Conservation (phyloP, 306 rosid species). For the Arachis hypogaea region DNA sequence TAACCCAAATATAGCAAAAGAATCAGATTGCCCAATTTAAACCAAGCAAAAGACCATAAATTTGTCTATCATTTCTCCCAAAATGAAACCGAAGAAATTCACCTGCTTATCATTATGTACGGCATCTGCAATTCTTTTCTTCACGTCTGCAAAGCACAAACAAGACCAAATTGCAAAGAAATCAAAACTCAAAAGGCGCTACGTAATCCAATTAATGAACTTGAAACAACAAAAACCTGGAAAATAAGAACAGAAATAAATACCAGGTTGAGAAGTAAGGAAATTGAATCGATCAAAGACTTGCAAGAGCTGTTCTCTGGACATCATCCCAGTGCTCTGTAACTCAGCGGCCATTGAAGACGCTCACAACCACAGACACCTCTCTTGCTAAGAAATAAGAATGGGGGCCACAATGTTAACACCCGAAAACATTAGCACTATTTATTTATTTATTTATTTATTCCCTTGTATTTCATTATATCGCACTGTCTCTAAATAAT, state of each 20-base stretch:
- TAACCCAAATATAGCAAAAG: not conserved
- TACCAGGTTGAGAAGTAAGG: slow-evolving; percentile 78
- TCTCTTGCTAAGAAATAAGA: not conserved
- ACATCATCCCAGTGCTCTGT: slow-evolving; percentile 48
- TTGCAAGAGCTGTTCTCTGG: slow-evolving; percentile 65
- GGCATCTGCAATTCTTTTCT: slow-evolving; percentile 76
- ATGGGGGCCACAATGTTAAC: not conserved
- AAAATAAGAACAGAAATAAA: not conserved
- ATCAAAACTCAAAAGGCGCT: not conserved
- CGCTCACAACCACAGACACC: not conserved
- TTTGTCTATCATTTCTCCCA: too few relatives aligned
- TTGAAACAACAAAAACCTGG: not conserved
- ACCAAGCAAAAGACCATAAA: not conserved
- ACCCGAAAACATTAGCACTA: not conserved
- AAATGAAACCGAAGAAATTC: not conserved
- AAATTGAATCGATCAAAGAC: slow-evolving; percentile 67
- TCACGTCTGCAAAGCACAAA: slow-evolving; percentile 52
- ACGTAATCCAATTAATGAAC: not conserved
- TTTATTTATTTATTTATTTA: not conserved
- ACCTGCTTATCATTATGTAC: slow-evolving; percentile 79
- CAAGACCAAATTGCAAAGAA: not conserved
- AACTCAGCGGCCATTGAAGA: slow-evolving; percentile 38
- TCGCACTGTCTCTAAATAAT: too few relatives aligned
- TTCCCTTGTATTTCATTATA: not conserved
- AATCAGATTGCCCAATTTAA: not conserved